phyloP scores from a whole-genome alignment of 495 filamentous ascomycete species.

The Letharia columbiana region DNA sequence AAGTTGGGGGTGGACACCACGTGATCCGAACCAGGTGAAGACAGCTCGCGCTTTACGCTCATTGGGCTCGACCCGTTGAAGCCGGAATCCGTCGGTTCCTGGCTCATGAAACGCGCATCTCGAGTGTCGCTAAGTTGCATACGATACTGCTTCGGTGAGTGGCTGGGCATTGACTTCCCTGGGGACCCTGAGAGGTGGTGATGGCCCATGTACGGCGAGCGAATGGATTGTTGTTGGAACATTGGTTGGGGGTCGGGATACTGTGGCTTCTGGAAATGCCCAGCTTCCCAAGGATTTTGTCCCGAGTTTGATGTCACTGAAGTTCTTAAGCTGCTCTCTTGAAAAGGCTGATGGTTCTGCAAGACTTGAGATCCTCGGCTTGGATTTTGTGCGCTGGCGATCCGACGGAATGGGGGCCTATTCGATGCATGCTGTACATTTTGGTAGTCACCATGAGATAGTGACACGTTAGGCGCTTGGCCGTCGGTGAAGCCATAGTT shows the following conservation, averaged over 20 bases:
- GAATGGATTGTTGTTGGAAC: neutral
- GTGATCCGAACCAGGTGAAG: neutral
- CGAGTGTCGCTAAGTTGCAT: neutral
- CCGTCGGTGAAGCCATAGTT: neutral
- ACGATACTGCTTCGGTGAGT: neutral
- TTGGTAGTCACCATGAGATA: neutral
- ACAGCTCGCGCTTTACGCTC: neutral
- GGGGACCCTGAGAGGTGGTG: neutral
- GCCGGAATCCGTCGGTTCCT: neutral
- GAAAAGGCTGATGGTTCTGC: slow-evolving; percentile 6
- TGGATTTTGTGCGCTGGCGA: neutral
- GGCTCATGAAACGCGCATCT: neutral
- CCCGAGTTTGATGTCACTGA: slow-evolving; percentile 2
- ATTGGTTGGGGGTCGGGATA: slow-evolving; percentile 3
- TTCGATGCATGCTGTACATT: neutral
- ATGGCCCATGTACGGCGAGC: neutral
- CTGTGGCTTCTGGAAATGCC: neutral
- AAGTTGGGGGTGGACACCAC: neutral
- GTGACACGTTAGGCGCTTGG: neutral
- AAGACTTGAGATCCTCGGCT: neutral
- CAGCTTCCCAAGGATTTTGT: neutral
- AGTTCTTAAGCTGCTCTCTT: slow-evolving; percentile 9
- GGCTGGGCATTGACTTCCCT: neutral
- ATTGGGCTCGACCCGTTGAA: neutral
- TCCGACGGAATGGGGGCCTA: neutral